phyloP scores from a whole-genome alignment of 2,329 filamentous ascomycete species.

The Cercospora citrullina region DNA sequence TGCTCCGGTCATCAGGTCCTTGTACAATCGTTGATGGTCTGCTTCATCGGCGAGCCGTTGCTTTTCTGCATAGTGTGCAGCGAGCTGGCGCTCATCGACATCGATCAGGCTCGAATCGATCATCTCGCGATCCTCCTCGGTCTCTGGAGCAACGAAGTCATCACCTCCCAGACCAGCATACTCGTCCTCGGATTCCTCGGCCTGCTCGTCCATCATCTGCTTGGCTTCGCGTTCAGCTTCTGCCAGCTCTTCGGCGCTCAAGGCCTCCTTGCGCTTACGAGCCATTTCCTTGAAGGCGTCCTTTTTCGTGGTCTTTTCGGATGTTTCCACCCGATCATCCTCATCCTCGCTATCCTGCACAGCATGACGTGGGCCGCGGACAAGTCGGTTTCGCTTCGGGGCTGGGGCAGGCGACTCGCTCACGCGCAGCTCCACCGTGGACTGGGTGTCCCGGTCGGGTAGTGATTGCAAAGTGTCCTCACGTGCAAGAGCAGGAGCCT shows the following conservation, averaged over 20 bases:
- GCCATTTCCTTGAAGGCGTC: constrained; percentile 69
- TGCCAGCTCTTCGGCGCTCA: constrained; percentile 40
- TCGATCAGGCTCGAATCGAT: constrained; percentile 79
- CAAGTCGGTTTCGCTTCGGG: constrained; percentile 58
- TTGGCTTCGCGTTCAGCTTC: constrained; percentile 75
- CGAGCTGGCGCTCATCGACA: constrained; percentile 77
- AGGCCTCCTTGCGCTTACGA: constrained; percentile 59
- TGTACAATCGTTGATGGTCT: constrained; percentile 85
- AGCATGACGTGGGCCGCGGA: constrained; percentile 43
- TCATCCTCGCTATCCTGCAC: constrained; percentile 48
- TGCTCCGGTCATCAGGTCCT: constrained; percentile 85
- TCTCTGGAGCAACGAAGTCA: constrained; percentile 72
- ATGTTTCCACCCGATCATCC: constrained; percentile 40
- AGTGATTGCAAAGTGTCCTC: constrained; percentile 26
- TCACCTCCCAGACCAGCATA: constrained; percentile 95
- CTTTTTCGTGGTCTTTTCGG: constrained; percentile 44
- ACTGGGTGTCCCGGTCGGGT: constrained; percentile 35
- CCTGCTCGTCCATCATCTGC: constrained; percentile 89
- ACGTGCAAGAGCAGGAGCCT: constrained; percentile 19
- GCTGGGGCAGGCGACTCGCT: constrained; percentile 35
- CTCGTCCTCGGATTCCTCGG: constrained; percentile 96
- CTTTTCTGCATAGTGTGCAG: constrained; percentile 81
- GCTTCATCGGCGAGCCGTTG: constrained; percentile 81
- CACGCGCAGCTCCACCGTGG: constrained; percentile 36
- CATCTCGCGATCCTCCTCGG: constrained; percentile 77